Evolutionary conservation across 192 early-diverging fungal genomes (phyloP).

Genomic region (Coemansia sp.): DNA sequence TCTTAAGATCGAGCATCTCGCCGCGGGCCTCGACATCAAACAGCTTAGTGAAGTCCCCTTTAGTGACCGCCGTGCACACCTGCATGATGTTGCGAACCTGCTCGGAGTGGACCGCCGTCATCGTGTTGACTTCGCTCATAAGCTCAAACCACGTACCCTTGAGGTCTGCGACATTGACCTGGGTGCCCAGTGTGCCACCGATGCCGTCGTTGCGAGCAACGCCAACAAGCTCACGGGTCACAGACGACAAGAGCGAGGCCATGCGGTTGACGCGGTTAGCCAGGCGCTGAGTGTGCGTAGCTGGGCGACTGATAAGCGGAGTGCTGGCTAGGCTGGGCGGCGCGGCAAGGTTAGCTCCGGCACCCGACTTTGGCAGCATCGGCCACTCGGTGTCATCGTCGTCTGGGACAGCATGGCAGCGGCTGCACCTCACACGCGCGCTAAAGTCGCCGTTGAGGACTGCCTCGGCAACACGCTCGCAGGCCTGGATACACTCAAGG

Average conservation of each 20-base stretch:
- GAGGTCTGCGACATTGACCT: conserved; percentile 59
- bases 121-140: conserved; percentile 63
- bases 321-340: conserved; percentile 9
- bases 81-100: conserved; percentile 65
- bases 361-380: conserved; percentile 6
- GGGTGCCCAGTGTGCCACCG: conserved; percentile 65
- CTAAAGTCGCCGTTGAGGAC: conserved; percentile 51
- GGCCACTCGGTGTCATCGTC: conserved; percentile 32
- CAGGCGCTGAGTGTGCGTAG: conserved; percentile 40
- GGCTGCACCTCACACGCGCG: conserved; percentile 44
- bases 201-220: conserved; percentile 71
- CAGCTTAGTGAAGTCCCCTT: conserved; percentile 59
- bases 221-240: conserved; percentile 59
- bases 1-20: conserved; percentile 66
- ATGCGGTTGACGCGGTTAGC: conserved; percentile 53
- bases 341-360: background rate
- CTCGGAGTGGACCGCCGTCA: conserved; percentile 63
- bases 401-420: conserved; percentile 26
- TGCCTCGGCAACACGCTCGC: conserved; percentile 50
- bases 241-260: conserved; percentile 47
- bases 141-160: conserved; percentile 66
- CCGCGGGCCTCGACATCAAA: conserved; percentile 59
- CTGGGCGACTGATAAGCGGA: conserved; percentile 31
- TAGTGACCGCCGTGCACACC: conserved; percentile 62
- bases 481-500: conserved; percentile 50